Base-by-base conservation (phyloP, 1,284 basidiomycete species). In the Pisolithus thermaeus region DNA sequence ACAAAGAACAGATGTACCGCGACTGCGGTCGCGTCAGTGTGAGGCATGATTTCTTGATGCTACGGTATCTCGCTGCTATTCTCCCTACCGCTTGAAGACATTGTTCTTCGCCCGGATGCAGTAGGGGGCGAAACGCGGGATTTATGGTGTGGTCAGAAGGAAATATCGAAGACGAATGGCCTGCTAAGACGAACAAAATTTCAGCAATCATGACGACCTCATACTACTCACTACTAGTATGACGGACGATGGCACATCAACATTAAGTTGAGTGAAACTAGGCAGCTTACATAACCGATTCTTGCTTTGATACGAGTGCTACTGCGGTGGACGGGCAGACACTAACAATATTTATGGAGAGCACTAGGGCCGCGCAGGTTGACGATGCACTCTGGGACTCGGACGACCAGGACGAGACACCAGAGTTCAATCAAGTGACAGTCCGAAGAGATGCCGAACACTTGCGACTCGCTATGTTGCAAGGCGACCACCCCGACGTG, bases 91-190 rank as follows among this genome's bases (percentile, higher is more conserved):
- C 77, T 61, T 89, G 83, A 25, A 94, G 76, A 55, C 84, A 86
- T 63, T 92, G 81, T 49, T 84, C 78, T 66, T 94, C 92, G 3
- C 92, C 92, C 1, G 91, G 92, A 63, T 94, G 91, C 1, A 94
- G 78, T 18, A 92, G 80, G 9, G 82, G 74, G 2, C 74, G 66
- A 59, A 92, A 85, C 0, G 83, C 75, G 3, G 86, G 79, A 47
- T 87, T 76, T 12, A 92, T 63, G 14, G 73, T 70, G 55, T 81
- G 68, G 46, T 81, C 79, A 47, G 69, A 62, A 9, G 80, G 75
- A 62, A 94, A 90, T 47, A 94, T 74, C 1, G 90, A 87, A 0
- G 91, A 93, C 1, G 81, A 75, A 70, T 94, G 90, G n/a, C 91
- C 92, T 2, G 85, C 82, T 44, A 94, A 83, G 47, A 92, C 76